phyloP scores from a whole-genome alignment of 352 stramenopile genomes.

The Phytophthora podocarpi region DNA sequence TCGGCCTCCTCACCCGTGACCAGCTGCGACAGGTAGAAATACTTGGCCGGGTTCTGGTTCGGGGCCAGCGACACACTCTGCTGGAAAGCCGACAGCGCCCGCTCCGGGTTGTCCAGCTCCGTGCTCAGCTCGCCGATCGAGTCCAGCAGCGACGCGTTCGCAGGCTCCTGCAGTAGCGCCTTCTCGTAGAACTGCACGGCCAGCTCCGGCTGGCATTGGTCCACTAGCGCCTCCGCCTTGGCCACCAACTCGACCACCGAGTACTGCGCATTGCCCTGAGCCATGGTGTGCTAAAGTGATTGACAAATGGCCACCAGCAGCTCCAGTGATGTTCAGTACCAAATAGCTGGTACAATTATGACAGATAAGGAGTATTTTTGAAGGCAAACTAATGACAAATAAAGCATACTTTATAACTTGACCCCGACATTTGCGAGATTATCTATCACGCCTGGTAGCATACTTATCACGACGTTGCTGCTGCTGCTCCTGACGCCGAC shows the following conservation, averaged over 20 bases:
- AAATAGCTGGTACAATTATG: not conserved
- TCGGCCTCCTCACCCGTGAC: conserved; percentile 75
- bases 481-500: conserved; percentile 10
- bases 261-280: conserved; percentile 41
- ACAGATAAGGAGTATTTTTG: not conserved
- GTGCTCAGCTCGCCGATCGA: conserved; percentile 81
- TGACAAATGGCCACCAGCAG: conserved; percentile 14
- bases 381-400: not conserved
- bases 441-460: conserved; percentile 27
- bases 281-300: conserved; percentile 33
- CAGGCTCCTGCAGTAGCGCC: conserved; percentile 69
- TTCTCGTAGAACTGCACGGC: conserved; percentile 87
- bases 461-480: conserved; percentile 26
- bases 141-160: conserved; percentile 76
- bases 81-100: conserved; percentile 72
- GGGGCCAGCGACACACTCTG: conserved; percentile 72
- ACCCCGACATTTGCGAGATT: too few species aligned
- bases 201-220: conserved; percentile 85
- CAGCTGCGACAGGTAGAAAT: conserved; percentile 87
- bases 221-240: conserved; percentile 85
- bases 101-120: conserved; percentile 83
- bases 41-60: conserved; percentile 80
- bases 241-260: conserved; percentile 75
- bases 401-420: too few species aligned
- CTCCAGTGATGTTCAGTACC: conserved; percentile 18